phyloP scores from a whole-genome alignment of 495 filamentous ascomycete genomes.

The Daldinia loculata region DNA sequence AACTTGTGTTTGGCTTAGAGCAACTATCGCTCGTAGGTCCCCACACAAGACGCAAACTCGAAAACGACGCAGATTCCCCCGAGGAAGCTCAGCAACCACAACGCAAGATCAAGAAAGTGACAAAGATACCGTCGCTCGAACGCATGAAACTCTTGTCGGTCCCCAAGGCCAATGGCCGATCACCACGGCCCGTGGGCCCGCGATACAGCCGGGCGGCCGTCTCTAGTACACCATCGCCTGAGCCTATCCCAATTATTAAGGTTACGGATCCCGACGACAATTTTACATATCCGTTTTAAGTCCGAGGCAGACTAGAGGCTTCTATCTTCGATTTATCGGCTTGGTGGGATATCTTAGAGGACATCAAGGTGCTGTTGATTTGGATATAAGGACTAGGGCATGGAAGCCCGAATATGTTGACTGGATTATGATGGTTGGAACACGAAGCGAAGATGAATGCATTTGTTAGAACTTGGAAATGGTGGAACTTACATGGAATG shows the following conservation, averaged over 20 bases:
- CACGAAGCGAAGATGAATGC: no score
- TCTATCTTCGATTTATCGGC: no score
- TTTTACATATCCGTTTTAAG: conserved; percentile 15
- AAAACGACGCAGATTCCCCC: background rate
- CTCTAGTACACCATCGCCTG: background rate
- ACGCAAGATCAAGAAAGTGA: background rate
- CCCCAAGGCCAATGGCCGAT: background rate
- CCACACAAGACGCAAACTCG: background rate
- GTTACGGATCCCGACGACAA: conserved; percentile 14
- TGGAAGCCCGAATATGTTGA: no score
- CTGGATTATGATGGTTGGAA: no score
- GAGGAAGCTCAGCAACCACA: background rate
- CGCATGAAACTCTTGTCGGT: background rate
- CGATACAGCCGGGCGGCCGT: conserved; percentile 14
- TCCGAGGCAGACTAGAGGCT: background rate
- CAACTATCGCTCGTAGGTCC: background rate
- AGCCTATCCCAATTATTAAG: conserved; percentile 9
- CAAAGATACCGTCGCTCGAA: background rate
- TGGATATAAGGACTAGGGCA: no score
- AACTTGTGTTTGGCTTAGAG: background rate
- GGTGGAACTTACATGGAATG: no score
- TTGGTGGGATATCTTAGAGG: no score
- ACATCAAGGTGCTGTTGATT: no score
- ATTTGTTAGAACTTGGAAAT: no score
- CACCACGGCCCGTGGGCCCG: background rate